Evolutionary conservation across 805 yeast genomes (phyloP), one percentile per base, ranked within the genome.

Genomic region (Metschnikowia henanensis): DNA sequence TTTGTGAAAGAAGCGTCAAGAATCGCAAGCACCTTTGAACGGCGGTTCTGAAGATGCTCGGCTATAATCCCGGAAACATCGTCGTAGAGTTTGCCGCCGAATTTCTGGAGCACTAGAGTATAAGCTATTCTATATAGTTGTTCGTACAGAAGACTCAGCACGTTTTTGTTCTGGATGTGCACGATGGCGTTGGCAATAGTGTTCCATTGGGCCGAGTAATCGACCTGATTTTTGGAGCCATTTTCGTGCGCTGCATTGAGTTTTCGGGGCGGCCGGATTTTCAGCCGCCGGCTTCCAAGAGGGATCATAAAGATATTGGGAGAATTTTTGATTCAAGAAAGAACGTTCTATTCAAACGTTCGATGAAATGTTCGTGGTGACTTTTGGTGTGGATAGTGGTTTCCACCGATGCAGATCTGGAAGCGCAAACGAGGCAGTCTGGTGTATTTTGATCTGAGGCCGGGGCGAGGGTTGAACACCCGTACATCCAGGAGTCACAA

Each of bases 61-160:
- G 69, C 64, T 3, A 87, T 72, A 19, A 79, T 64, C 3, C 48
- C 53, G 21, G 74, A 63, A 12, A 86, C 87, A 28, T 80, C 75
- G 10, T 79, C 83, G 55, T 87, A 88, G 1, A 87, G 64, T 53
- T 70, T 70, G 30, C 74, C 80, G 7, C 94, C 94, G 49, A 72
- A 74, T 53, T 84, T 87, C 44, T 84, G 70, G 23, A 89, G 64
- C 2, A 89, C 96, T 36, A 89, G 57, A 25, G 81, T 79, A 60
- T 90, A 90, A 0, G 95, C 87, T 20, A 81, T 80, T 40, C 95
- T 68, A 61, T 91, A 91, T 0, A 90, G 71, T 52, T 83, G 87
- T 56, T 90, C 96, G 58, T 87, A 90, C 1, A 94, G 85, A 21
- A 90, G 67, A 44, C 77, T 76, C 3, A 87, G 78, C 6, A 90